phyloP scores from a whole-genome alignment of 2,329 filamentous ascomycete genomes.

The Phialophora chinensis region DNA sequence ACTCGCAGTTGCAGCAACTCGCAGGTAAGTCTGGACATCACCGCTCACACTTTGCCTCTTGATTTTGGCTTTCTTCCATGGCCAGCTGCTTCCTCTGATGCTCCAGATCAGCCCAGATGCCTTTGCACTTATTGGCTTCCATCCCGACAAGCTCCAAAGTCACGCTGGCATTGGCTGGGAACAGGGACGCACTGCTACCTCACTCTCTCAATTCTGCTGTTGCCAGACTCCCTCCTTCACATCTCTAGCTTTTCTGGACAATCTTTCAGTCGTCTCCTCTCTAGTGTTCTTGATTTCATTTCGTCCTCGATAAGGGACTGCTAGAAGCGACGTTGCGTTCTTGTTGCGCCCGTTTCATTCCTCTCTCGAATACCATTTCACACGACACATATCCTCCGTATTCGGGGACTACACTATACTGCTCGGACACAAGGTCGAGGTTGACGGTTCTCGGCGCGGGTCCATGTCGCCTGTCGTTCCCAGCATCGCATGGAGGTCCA shows the following conservation, averaged over 20 bases:
- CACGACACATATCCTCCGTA: conserved; percentile 11
- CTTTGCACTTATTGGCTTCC: conserved; percentile 8
- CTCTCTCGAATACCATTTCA: neutral
- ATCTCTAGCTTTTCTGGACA: conserved; percentile 10
- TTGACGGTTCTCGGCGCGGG: conserved; percentile 6
- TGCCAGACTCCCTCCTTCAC: conserved; percentile 9
- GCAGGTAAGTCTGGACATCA: conserved; percentile 19
- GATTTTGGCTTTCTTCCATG: neutral
- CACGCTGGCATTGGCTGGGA: conserved; percentile 1
- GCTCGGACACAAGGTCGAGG: conserved; percentile 2
- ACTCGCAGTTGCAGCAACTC: conserved; percentile 5
- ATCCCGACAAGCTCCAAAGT: conserved; percentile 8
- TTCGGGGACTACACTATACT: neutral
- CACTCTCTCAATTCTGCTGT: conserved; percentile 15
- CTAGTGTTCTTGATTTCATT: neutral
- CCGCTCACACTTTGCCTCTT: conserved; percentile 16
- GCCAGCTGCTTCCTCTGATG: conserved; percentile 3
- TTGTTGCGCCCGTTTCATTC: neutral
- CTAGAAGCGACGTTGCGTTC: neutral
- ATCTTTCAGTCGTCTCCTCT: neutral
- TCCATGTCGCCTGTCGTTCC: conserved; percentile 30
- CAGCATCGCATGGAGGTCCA: conserved; percentile 61
- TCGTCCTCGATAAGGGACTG: neutral
- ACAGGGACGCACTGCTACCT: conserved; percentile 3
- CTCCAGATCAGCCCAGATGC: conserved; percentile 3